Conservation (phyloP, 306 rosid species). For the Cicer cuneatum region DNA sequence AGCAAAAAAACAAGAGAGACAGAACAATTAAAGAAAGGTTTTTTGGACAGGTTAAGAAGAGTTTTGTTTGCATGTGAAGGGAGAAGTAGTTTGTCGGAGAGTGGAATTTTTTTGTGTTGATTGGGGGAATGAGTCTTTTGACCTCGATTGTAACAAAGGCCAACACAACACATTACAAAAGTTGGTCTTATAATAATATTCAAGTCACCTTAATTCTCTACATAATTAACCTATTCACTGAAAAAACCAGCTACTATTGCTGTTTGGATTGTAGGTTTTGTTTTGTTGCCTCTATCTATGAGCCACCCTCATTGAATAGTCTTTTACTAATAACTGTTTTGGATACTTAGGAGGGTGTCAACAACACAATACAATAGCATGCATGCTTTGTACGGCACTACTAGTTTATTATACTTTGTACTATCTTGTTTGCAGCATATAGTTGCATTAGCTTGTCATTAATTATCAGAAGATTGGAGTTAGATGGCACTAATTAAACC, state of each 20-base stretch:
- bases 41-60: constrained; percentile 22
- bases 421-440: constrained; percentile 12
- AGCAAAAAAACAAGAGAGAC: not conserved
- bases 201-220: constrained; percentile 41
- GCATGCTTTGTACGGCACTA: no score
- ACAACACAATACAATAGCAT: no score
- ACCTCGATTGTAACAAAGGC: constrained; percentile 59
- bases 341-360: no score
- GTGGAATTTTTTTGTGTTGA: constrained; percentile 51
- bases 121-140: constrained; percentile 55
- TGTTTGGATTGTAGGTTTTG: constrained; percentile 26
- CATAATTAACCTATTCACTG: constrained; percentile 22
- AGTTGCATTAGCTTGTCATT: constrained; percentile 31
- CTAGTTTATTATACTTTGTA: not conserved
- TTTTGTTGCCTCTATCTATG: constrained; percentile 29
- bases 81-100: constrained; percentile 61
- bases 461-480: constrained; percentile 36
- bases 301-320: constrained; percentile 2
- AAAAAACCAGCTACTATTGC: constrained; percentile 9
- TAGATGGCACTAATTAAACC: constrained; percentile 41
- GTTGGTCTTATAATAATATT: constrained; percentile 27
- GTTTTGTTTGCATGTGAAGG: constrained; percentile 67
- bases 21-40: constrained; percentile 18
- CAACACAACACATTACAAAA: constrained; percentile 40
- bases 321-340: no score